A percentile compares a stretch with the other conserved stretches of the same genome.
Evolutionary conservation across 2,329 filamentous ascomycete genomes (phyloP).

Genomic region (Sphaerulina vaccinii): DNA sequence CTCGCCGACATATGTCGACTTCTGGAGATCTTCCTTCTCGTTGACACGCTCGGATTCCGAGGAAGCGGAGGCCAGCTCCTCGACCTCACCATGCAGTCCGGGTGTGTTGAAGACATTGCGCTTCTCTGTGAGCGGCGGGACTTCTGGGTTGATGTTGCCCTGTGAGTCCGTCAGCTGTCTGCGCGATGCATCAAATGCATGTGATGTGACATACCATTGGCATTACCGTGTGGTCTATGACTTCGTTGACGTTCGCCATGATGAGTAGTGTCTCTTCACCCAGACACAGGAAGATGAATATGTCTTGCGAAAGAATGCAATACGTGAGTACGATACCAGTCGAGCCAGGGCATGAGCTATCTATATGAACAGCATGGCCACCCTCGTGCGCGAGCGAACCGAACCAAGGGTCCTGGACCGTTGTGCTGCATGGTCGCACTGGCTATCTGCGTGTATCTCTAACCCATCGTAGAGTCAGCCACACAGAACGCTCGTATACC

Average conservation of each 20-base stretch:
- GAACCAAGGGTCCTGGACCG: constrained; percentile 4
- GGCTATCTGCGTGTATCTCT: constrained; percentile 9
- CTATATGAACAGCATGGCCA: not conserved
- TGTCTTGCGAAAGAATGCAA: not conserved
- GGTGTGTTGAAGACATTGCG: constrained; percentile 38
- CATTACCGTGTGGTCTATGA: constrained; percentile 36
- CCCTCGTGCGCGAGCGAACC: not conserved
- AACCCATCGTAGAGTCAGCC: constrained; percentile 4
- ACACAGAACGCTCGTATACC: not conserved
- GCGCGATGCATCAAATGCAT: not conserved
- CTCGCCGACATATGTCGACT: constrained; percentile 32
- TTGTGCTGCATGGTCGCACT: constrained; percentile 18
- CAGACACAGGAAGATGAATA: constrained; percentile 8
- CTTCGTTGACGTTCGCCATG: constrained; percentile 35
- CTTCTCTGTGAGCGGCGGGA: constrained; percentile 39
- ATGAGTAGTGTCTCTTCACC: constrained; percentile 18
- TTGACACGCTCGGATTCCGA: not conserved
- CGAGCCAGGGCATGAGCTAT: not conserved
- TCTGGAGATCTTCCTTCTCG: constrained; percentile 33
- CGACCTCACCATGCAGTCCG: constrained; percentile 15
- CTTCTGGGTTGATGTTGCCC: constrained; percentile 32
- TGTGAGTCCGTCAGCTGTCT: constrained; percentile 9
- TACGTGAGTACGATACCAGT: not conserved
- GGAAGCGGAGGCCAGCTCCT: constrained; percentile 7
- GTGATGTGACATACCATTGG: constrained; percentile 29